A percentile compares a stretch with the other conserved stretches of the same genome.
phyloP scores from a whole-genome alignment of 805 yeast species.

The Lipomyces yamadae region DNA sequence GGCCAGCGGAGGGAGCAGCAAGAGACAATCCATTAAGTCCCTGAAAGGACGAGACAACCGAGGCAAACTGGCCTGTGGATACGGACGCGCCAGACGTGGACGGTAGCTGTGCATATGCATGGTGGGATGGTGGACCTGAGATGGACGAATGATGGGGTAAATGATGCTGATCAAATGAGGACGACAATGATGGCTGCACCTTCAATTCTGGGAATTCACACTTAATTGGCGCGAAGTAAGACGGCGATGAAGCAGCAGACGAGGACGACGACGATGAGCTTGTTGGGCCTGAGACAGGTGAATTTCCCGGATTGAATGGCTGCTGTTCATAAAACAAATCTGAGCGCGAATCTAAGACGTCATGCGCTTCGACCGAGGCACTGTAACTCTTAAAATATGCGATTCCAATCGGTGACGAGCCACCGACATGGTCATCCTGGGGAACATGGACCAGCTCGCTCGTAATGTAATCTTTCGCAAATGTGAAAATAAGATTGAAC shows the following conservation, averaged over 20 bases:
- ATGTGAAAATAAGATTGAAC: constrained; percentile 47
- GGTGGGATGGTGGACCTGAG: constrained; percentile 15
- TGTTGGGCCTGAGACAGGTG: constrained; percentile 7
- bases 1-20: neutral
- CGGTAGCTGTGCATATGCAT: constrained; percentile 2
- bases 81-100: constrained; percentile 12
- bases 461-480: constrained; percentile 47
- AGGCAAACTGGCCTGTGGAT: constrained; percentile 16
- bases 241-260: constrained; percentile 28
- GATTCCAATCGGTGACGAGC: constrained; percentile 39
- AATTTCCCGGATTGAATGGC: constrained; percentile 4
- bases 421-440: constrained; percentile 37
- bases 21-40: constrained; percentile 14
- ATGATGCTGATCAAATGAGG: constrained; percentile 14
- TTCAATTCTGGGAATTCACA: constrained; percentile 26
- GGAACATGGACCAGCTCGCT: constrained; percentile 41
- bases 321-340: constrained; percentile 38
- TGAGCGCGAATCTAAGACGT: constrained; percentile 41
- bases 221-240: constrained; percentile 14
- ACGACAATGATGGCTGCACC: constrained; percentile 3
- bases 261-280: constrained; percentile 13
- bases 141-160: constrained; percentile 12
- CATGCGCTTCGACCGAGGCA: constrained; percentile 43
- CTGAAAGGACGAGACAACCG: constrained; percentile 20
- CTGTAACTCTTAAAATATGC: constrained; percentile 43